Percentiles rank a stretch among this genome's conserved stretches.
Conservation (phyloP, 108 stramenopile genomes). For the Fragilariopsis cylindrus region DNA sequence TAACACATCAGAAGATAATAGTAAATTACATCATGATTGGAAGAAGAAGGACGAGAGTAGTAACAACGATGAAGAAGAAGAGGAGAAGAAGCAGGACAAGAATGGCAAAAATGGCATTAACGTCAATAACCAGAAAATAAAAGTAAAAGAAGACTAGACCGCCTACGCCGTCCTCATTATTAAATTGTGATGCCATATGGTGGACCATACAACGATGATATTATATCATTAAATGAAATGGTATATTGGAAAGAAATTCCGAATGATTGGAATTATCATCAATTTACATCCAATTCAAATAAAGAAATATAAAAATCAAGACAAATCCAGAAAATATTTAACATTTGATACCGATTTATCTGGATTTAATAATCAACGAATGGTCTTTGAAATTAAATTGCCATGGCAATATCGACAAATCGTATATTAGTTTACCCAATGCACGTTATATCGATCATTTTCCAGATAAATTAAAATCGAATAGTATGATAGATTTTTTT, state of each 20-base stretch:
- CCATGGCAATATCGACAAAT: constrained; percentile 89
- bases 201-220: constrained; percentile 48
- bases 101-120: not conserved
- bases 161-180: not conserved
- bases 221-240: constrained; percentile 55
- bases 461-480: not conserved
- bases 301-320: constrained; percentile 8
- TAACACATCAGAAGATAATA: too few relatives aligned
- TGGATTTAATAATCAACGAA: constrained; percentile 18
- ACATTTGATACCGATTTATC: constrained; percentile 85
- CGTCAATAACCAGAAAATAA: not conserved
- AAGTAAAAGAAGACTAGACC: not conserved
- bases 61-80: not conserved
- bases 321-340: constrained; percentile 52
- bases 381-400: constrained; percentile 72
- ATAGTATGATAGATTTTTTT: constrained; percentile 7
- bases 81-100: not conserved
- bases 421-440: constrained; percentile 75
- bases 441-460: not conserved
- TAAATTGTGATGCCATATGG: constrained; percentile 76
- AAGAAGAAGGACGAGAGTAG: not conserved
- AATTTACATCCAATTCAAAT: constrained; percentile 18
- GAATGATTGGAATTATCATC: constrained; percentile 54
- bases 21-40: too few relatives aligned
- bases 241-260: constrained; percentile 83